Evolutionary conservation across 768 basidiomycete species (phyloP).

Genomic region (Leccinum truebloodii): DNA sequence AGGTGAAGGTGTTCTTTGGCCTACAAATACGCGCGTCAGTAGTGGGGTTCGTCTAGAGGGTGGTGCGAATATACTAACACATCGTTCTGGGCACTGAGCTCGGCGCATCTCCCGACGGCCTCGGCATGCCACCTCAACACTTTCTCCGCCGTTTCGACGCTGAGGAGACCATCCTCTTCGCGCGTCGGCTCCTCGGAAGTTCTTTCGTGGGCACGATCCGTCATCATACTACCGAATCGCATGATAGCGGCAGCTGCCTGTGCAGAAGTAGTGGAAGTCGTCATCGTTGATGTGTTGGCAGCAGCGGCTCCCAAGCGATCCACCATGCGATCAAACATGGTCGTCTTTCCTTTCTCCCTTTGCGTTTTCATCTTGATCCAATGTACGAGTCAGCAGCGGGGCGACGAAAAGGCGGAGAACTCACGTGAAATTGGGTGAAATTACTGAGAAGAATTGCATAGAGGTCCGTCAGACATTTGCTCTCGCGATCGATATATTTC

Average conservation of each 20-base stretch:
- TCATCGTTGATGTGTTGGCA: conserved; percentile 58
- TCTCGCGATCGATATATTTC: conserved; percentile 91
- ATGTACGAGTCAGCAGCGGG: conserved; percentile 7
- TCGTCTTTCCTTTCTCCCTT: conserved; percentile 60
- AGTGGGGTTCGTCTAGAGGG: background rate
- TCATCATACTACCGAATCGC: conserved; percentile 82
- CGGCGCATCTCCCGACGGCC: conserved; percentile 91
- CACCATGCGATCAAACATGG: conserved; percentile 89
- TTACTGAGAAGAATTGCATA: conserved; percentile 69
- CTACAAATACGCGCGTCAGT: conserved; percentile 42
- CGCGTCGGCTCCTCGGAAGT: conserved; percentile 65
- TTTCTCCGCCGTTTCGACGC: conserved; percentile 75
- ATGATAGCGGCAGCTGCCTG: conserved; percentile 88
- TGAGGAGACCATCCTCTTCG: conserved; percentile 83
- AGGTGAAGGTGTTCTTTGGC: conserved; percentile 82
- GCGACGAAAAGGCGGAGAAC: conserved; percentile 6
- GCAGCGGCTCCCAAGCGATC: conserved; percentile 80
- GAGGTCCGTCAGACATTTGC: conserved; percentile 74
- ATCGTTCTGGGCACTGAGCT: conserved; percentile 79
- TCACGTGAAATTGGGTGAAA: conserved; percentile 90
- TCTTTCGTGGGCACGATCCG: conserved; percentile 51
- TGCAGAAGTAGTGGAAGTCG: conserved; percentile 68
- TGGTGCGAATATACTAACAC: conserved; percentile 56
- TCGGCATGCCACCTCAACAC: conserved; percentile 99
- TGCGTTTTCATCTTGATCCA: conserved; percentile 54